A percentile compares a stretch with the other conserved stretches of the same genome.
phyloP scores from a whole-genome alignment of 441 rosid genomes.

The Mallotus repandus region DNA sequence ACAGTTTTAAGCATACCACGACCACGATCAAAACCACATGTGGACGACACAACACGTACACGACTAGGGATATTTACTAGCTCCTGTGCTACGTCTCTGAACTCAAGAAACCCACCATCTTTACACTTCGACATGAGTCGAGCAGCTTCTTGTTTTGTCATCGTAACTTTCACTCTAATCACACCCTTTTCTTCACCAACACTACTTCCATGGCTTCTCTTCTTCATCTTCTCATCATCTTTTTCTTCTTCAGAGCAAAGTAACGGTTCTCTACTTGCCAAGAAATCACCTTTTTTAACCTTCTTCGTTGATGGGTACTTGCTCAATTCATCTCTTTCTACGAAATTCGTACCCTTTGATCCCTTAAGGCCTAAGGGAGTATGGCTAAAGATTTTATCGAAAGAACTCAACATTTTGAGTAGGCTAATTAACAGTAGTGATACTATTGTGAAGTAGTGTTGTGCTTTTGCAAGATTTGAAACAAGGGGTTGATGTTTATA shows the following conservation, averaged over 20 bases:
- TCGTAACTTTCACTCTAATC: slow-evolving; percentile 43
- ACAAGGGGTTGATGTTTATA: not conserved
- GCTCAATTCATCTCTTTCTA: slow-evolving; percentile 28
- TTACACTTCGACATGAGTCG: slow-evolving; percentile 38
- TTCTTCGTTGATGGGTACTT: slow-evolving; percentile 17
- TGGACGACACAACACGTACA: slow-evolving; percentile 16
- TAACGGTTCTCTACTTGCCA: slow-evolving; percentile 2
- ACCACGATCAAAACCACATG: not conserved
- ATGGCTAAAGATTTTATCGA: not conserved
- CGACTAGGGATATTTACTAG: slow-evolving; percentile 39
- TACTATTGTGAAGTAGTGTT: no score
- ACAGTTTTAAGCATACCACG: slow-evolving; percentile 22
- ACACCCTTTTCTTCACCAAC: slow-evolving; percentile 4
- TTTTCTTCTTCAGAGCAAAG: not conserved
- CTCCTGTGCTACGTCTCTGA: slow-evolving; percentile 37
- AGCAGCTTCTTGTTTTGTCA: slow-evolving; percentile 44
- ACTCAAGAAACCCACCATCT: slow-evolving; percentile 42
- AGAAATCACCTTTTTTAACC: slow-evolving; percentile 9
- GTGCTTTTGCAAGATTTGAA: no score
- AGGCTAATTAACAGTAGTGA: no score
- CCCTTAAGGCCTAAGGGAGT: not conserved
- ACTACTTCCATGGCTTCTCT: not conserved
- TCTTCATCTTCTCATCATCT: not conserved
- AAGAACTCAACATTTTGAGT: slow-evolving; percentile 19
- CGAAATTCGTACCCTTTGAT: not conserved